These are phyloP conservation scores for Dactylonectria macrodidyma DNA, from an alignment of 2,329 filamentous ascomycete species.

Conservation along the genomic window DNA sequence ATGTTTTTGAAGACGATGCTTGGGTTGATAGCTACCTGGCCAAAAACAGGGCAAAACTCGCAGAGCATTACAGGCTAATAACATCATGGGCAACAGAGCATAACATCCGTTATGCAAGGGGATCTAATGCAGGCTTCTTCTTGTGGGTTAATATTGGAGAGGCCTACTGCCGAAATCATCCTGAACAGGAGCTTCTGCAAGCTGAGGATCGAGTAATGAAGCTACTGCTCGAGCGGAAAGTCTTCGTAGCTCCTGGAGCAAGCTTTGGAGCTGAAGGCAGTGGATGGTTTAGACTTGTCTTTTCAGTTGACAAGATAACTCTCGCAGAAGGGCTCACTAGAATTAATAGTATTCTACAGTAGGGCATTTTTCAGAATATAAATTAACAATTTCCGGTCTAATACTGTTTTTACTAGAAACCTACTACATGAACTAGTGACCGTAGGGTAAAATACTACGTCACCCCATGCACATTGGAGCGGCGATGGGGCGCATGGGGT, in stretches of 20 bases:
- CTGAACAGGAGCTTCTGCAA: constrained; percentile 6
- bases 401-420: too few relatives aligned
- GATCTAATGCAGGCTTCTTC: constrained; percentile 68
- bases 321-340: too few relatives aligned
- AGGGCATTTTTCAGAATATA: too few relatives aligned
- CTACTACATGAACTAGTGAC: too few relatives aligned
- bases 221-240: constrained; percentile 47
- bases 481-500: too few relatives aligned
- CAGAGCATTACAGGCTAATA: constrained; percentile 56
- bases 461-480: too few relatives aligned
- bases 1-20: constrained; percentile 59
- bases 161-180: constrained; percentile 42
- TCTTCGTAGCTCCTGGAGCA: constrained; percentile 55
- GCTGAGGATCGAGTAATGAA: constrained; percentile 47
- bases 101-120: constrained; percentile 61
- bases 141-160: constrained; percentile 65
- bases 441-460: too few relatives aligned
- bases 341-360: too few relatives aligned
- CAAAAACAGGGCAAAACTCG: constrained; percentile 58
- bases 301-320: too few relatives aligned
- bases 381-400: too few relatives aligned
- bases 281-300: constrained; percentile 50
- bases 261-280: constrained; percentile 55
- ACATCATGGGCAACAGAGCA: constrained; percentile 54
- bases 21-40: constrained; percentile 62